Base-by-base conservation (phyloP, 225 moss, liverwort and hornwort genomes). In the Sphagnum tenellum region DNA sequence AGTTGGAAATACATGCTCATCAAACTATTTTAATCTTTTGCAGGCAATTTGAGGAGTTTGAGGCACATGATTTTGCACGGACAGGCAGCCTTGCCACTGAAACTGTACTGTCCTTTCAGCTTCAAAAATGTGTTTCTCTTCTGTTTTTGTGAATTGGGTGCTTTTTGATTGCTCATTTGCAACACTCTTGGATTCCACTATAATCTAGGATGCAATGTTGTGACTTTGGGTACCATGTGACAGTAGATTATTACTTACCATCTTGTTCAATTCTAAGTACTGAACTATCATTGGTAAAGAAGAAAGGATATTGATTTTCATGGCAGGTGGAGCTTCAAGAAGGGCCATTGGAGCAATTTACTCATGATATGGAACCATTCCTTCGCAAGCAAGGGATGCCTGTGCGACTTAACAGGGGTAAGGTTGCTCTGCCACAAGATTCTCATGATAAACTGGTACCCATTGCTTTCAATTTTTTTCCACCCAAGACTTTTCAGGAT, bases 361-460 rank as follows among this genome's bases (percentile, higher is more conserved):
- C 90, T 8, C 98, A 98, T 75, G 93, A 93, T 58, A 98, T 98
- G 93, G 98, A 98, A 71, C 98, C 98, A 6, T 93, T 93, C 74
- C 77, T 98, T 53, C 85, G 92, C 65, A 93, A 98, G 76, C 96
- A 98, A 67, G 93, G 93, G 72, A 86, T 98, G 93, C 98, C 93
- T 68, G 98, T 98, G 53, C 79, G 90, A 48, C 80, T 98, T 11
- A 93, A 93, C 65, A 90, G 78, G 79, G 91, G 94, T 94, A 50
- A 29, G 29, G 29, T 29, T 29, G 29, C 29, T 29, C 29, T 29
- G 29, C 29, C 29, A 29, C 29, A 29, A 29, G 29, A 29, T 29
- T 29, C 29, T 29, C 29, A 29, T 29, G 0, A 29, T 29, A 29
- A 29, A 29, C 29, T 29, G 29, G 29, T 29, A 29, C 29, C 29